phyloP scores from a whole-genome alignment of 768 basidiomycete genomes.

The Xanthoconium stramineum region DNA sequence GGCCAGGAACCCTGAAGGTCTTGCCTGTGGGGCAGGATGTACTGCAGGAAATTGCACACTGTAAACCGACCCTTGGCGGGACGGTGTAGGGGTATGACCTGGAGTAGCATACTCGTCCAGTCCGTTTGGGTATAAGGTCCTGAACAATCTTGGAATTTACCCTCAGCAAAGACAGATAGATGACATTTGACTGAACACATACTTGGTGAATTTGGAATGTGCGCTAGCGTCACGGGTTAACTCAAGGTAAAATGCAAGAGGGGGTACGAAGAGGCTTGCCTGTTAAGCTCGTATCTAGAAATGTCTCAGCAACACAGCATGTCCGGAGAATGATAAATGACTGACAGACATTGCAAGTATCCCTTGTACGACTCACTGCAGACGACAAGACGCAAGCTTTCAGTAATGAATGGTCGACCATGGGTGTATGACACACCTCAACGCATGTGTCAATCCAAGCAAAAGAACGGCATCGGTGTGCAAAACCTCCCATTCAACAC shows the following conservation, averaged over 20 bases:
- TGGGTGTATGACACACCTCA: slow-evolving; percentile 45
- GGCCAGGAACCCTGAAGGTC: slow-evolving; percentile 35
- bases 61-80: slow-evolving; percentile 34
- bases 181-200: not conserved
- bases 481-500: slow-evolving; percentile 74
- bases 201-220: slow-evolving; percentile 76
- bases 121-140: slow-evolving; percentile 62
- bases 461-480: slow-evolving; percentile 71
- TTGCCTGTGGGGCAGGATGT: slow-evolving; percentile 14
- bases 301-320: slow-evolving; percentile 11
- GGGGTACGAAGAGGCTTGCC: slow-evolving; percentile 32
- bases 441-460: slow-evolving; percentile 65
- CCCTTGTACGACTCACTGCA: slow-evolving; percentile 73
- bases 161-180: too few relatives aligned
- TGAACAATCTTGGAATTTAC: slow-evolving; percentile 48
- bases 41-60: not conserved
- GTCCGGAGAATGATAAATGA: slow-evolving; percentile 5
- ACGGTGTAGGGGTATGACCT: slow-evolving; percentile 31
- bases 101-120: slow-evolving; percentile 45
- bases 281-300: slow-evolving; percentile 50
- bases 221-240: slow-evolving; percentile 37
- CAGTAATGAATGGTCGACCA: slow-evolving; percentile 1
- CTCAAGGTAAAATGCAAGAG: slow-evolving; percentile 14
- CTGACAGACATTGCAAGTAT: slow-evolving; percentile 74
- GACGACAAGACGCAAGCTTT: not conserved